Percentiles rank a stretch among this genome's conserved stretches.
Evolutionary conservation across 1,284 basidiomycete genomes (phyloP).

Genomic region (Pseudozyma pruni): DNA sequence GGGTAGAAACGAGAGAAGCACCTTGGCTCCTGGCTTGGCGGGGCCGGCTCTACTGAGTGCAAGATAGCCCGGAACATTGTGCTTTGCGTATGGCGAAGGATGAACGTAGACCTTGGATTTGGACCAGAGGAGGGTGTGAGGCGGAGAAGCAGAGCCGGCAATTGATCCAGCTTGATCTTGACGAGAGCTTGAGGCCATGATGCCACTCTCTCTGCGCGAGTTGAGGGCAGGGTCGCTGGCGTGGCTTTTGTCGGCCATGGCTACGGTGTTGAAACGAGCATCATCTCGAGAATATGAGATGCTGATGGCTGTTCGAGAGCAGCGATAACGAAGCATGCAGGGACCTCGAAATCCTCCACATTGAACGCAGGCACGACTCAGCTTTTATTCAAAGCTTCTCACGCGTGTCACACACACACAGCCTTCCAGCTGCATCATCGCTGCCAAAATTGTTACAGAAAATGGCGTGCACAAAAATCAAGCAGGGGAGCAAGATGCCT

Average conservation of each 20-base stretch:
- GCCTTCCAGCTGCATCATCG: too few species aligned
- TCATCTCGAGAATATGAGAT: too few species aligned
- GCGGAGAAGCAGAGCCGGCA: not conserved
- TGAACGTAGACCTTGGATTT: constrained; percentile 71
- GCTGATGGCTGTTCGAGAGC: too few species aligned
- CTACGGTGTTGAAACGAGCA: not conserved
- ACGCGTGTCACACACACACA: too few species aligned
- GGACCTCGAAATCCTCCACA: too few species aligned
- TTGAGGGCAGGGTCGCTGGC: not conserved
- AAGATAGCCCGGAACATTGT: constrained; percentile 89
- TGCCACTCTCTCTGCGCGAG: not conserved
- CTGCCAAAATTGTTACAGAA: not conserved
- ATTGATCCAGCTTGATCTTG: not conserved
- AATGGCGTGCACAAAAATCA: not conserved
- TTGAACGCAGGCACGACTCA: too few species aligned
- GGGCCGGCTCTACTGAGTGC: constrained; percentile 41
- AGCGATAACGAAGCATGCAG: too few species aligned
- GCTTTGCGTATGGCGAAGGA: constrained; percentile 87
- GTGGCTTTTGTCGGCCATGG: constrained; percentile 7
- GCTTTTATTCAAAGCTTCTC: too few species aligned
- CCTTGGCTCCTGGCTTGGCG: constrained; percentile 20
- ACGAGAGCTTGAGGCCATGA: constrained; percentile 2
- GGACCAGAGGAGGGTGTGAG: constrained; percentile 47
- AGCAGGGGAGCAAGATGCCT: too few species aligned
- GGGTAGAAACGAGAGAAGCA: constrained; percentile 70